A percentile compares a stretch with the other conserved stretches of the same genome.
These are phyloP conservation scores for Alternaria sp. DNA, from an alignment of 2,329 filamentous ascomycete species.

Conservation along the genomic window DNA sequence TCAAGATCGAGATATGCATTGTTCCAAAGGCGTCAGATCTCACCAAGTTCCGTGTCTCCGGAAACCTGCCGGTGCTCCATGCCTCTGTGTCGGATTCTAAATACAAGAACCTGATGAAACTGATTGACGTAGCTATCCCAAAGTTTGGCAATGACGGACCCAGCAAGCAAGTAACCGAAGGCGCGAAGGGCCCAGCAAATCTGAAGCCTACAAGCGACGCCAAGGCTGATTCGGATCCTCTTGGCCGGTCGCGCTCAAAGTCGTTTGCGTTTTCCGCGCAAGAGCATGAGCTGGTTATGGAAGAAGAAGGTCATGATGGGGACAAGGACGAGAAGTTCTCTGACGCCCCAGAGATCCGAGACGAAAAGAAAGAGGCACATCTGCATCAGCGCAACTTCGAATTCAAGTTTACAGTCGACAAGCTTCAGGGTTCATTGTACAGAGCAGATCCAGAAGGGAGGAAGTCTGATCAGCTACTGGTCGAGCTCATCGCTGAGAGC, in stretches of 20 bases:
- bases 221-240: constrained; percentile 41
- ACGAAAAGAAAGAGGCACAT: constrained; percentile 57
- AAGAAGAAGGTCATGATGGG: constrained; percentile 73
- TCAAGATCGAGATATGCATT: constrained; percentile 94
- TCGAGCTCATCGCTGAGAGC: constrained; percentile 88
- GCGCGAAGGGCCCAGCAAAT: constrained; percentile 47
- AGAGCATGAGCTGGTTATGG: constrained; percentile 79
- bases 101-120: constrained; percentile 95
- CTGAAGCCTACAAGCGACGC: constrained; percentile 46
- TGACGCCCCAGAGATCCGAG: constrained; percentile 69
- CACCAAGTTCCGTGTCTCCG: constrained; percentile 89
- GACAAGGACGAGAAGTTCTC: constrained; percentile 70
- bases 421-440: constrained; percentile 90
- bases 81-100: constrained; percentile 92
- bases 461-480: constrained; percentile 80
- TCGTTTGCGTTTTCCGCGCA: constrained; percentile 77
- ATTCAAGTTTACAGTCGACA: constrained; percentile 95
- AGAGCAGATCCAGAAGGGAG: constrained; percentile 80
- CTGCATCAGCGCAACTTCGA: constrained; percentile 92
- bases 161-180: constrained; percentile 49
- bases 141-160: constrained; percentile 68
- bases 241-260: constrained; percentile 68
- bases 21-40: constrained; percentile 94
- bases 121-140: constrained; percentile 94
- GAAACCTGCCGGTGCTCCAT: constrained; percentile 89